Percentiles rank a stretch among this genome's conserved stretches.
Evolutionary conservation across 352 stramenopile species (phyloP).

Genomic region (Pythium aquatile): DNA sequence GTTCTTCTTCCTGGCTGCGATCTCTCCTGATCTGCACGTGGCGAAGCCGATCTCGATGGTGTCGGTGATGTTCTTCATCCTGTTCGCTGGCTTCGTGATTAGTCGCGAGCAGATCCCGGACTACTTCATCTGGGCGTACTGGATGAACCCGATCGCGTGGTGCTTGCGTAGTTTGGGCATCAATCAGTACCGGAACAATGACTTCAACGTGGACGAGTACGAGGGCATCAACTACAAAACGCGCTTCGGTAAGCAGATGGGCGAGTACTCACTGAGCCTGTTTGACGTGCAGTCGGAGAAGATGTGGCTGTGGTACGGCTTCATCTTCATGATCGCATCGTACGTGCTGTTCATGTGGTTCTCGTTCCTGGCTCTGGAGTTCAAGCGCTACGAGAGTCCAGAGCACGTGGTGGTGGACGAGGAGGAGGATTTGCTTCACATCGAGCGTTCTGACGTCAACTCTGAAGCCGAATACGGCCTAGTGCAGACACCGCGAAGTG

Average conservation of each 20-base stretch:
- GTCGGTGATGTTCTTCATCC: slow-evolving; percentile 26
- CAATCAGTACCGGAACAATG: too few species aligned
- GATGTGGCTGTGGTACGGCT: too few species aligned
- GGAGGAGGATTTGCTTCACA: too few species aligned
- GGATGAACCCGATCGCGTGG: slow-evolving; percentile 45
- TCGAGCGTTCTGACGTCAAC: too few species aligned
- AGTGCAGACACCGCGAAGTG: too few species aligned
- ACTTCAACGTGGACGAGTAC: too few species aligned
- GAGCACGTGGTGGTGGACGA: too few species aligned
- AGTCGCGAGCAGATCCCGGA: slow-evolving; percentile 28
- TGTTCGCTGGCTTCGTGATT: slow-evolving; percentile 43
- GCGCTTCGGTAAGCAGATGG: too few species aligned
- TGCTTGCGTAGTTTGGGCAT: slow-evolving; percentile 22
- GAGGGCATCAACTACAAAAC: too few species aligned
- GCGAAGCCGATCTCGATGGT: slow-evolving; percentile 27
- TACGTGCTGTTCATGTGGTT: slow-evolving; percentile 30
- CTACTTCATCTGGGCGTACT: slow-evolving; percentile 43
- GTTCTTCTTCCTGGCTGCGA: slow-evolving; percentile 33
- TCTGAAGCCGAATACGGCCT: too few species aligned
- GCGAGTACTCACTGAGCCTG: too few species aligned
- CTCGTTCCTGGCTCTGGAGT: slow-evolving; percentile 28
- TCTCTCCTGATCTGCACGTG: slow-evolving; percentile 26
- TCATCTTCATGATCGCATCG: slow-evolving; percentile 15
- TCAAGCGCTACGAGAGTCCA: slow-evolving; percentile 24
- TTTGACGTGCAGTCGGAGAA: too few species aligned